Base-by-base conservation (phyloP, 2,329 filamentous ascomycete genomes). In the Hypoxylon sp. region DNA sequence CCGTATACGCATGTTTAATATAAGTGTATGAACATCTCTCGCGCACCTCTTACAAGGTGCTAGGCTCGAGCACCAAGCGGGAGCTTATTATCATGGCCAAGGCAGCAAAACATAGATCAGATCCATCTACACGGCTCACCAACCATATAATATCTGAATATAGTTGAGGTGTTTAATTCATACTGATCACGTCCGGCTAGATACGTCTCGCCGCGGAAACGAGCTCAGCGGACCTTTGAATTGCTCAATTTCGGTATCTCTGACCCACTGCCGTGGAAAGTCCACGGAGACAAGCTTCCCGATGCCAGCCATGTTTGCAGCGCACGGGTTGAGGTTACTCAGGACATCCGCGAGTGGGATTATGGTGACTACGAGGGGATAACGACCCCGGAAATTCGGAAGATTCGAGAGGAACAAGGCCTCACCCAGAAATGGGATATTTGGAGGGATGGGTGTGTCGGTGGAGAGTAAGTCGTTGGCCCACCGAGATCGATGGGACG, bases 171-270 rank as follows among this genome's bases (percentile, higher is more conserved):
- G 17, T 8, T 1, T n/a, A 37, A 7, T 39, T 13, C 13, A 10
- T 15, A 27, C 65, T 63, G 29, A 66, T 31, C 2, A 48, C 32
- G 32, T 37, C 29, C 2, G 27, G 2, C 31, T 73, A 91, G 88
- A 74, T 97, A 95, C 80, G 93, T 98, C 44, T 97, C 93, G 1
- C 95, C 94, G 2, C 91, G 94, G 51, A 88, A 87, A 68, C 92
- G 94, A 65, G 93, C 95, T 19, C 94, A 96, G 80, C 87, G 89
- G 55, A 98, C 94, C n/a, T 91, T 98, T 76, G 93, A 97, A 79
- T 88, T 98, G 52, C 89, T 98, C 27, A 88, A 92, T 73, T 83
- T 97, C 19, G 92, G 90, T 54, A 89, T 90, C 76, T 80, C 82
- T n/a, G 87, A 89, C 44, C 83, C 86, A 1, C 83, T 94, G 15